phyloP scores from a whole-genome alignment of 257 asterid genomes.

The Nicotiana attenuata region DNA sequence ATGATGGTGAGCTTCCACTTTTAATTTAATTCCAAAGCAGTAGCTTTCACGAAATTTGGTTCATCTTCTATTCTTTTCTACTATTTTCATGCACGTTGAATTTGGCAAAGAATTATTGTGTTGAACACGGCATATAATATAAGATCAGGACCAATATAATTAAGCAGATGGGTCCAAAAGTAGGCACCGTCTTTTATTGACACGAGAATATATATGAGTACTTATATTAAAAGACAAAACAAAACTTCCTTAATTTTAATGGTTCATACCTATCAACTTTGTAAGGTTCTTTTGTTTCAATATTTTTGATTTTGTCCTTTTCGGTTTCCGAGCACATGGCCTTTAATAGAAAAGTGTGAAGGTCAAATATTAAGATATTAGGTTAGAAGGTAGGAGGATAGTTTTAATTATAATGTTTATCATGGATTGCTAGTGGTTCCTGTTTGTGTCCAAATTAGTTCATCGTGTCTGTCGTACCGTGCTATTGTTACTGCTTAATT shows the following conservation, averaged over 20 bases:
- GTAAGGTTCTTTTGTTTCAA: not conserved
- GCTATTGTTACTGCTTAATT: no score
- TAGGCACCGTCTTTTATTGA: constrained; percentile 37
- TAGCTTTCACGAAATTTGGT: not conserved
- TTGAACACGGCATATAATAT: constrained; percentile 11
- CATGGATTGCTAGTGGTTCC: no score
- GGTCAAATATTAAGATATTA: no score
- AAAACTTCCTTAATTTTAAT: not conserved
- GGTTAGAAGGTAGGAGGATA: no score
- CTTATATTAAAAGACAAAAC: not conserved
- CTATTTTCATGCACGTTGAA: constrained; percentile 11
- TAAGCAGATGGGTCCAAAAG: constrained; percentile 17
- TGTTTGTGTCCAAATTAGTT: no score
- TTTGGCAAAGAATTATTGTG: not conserved
- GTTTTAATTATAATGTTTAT: no score
- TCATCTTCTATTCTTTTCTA: not conserved
- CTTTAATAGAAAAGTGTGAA: no score
- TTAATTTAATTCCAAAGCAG: not conserved
- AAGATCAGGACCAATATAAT: not conserved
- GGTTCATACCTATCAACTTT: not conserved
- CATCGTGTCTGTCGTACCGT: no score
- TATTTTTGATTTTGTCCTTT: not conserved
- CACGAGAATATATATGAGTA: constrained; percentile 3
- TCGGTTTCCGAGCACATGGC: no score
- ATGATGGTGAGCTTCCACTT: not conserved